Conservation (phyloP, 208 protist genomes). For the Crithidia thermophila region DNA sequence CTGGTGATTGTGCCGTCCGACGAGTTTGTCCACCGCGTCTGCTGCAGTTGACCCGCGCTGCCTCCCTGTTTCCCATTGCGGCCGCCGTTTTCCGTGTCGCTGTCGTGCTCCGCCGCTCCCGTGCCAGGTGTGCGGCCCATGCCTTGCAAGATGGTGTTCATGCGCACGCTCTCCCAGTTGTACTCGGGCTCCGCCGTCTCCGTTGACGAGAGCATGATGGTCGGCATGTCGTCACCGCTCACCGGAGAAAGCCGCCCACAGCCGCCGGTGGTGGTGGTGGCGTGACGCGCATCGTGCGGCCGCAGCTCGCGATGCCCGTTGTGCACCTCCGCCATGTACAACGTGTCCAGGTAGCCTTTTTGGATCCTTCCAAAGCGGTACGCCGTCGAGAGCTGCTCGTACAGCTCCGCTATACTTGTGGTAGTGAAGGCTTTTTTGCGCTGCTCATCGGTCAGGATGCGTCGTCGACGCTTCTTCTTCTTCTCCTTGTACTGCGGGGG, state of each 20-base stretch:
- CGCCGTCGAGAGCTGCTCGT: constrained; percentile 1
- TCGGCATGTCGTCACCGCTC: too few species aligned
- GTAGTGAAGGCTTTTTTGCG: constrained; percentile 3
- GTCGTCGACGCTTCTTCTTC: neutral
- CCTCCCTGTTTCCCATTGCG: neutral
- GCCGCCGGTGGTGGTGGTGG: neutral
- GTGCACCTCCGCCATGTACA: constrained; percentile 25
- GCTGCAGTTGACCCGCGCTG: neutral
- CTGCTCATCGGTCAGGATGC: neutral
- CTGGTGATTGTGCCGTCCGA: too few species aligned
- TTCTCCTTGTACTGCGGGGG: neutral
- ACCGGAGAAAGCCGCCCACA: too few species aligned
- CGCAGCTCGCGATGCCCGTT: constrained; percentile 6
- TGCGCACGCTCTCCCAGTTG: too few species aligned
- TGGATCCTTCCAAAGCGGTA: constrained; percentile 19
- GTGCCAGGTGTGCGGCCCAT: too few species aligned
- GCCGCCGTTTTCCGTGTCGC: neutral
- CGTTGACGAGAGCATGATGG: too few species aligned
- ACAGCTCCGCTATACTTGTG: constrained; percentile 9
- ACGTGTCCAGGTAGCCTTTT: constrained; percentile 26
- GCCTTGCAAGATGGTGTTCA: too few species aligned
- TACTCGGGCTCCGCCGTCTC: too few species aligned
- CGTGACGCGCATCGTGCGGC: constrained; percentile 1
- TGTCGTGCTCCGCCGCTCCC: too few species aligned
- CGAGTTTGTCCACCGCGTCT: too few species aligned